These are phyloP conservation scores for Aspergillus campestris DNA, from an alignment of 495 filamentous ascomycete genomes.

Conservation along the genomic window DNA sequence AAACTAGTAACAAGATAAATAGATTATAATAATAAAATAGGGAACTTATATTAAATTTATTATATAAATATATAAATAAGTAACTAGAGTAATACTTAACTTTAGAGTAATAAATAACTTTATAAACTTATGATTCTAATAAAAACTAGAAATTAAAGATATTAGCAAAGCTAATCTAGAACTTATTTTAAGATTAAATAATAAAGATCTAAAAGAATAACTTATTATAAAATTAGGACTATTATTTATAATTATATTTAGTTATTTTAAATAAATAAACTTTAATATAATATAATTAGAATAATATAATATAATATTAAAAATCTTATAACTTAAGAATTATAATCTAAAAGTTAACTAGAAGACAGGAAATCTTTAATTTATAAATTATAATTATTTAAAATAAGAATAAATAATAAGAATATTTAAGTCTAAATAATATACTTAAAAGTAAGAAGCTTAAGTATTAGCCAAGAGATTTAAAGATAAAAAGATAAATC, in stretches of 20 bases:
- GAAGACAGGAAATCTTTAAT: slow-evolving; percentile 1
- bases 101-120: neutral
- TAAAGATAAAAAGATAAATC: too few species aligned
- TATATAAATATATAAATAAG: neutral
- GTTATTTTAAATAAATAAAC: slow-evolving; percentile 1
- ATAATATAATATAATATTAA: slow-evolving; percentile 9
- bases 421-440: too few species aligned
- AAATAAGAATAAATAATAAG: too few species aligned
- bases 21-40: too few species aligned
- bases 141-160: too few species aligned
- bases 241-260: slow-evolving; percentile 1
- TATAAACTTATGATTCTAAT: neutral
- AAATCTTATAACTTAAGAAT: slow-evolving; percentile 4
- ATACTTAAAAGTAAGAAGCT: too few species aligned
- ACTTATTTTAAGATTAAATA: neutral
- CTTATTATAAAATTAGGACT: neutral
- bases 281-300: slow-evolving; percentile 4
- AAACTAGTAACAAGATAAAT: too few species aligned
- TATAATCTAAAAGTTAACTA: slow-evolving; percentile 8
- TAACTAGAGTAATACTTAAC: neutral
- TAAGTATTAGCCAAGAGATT: too few species aligned
- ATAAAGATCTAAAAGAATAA: neutral
- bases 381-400: slow-evolving; percentile 3
- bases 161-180: neutral
- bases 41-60: neutral